Evolutionary conservation across 257 asterid genomes (phyloP), one percentile per base, ranked within the genome.

Genomic region (Penstemon newberryi): DNA sequence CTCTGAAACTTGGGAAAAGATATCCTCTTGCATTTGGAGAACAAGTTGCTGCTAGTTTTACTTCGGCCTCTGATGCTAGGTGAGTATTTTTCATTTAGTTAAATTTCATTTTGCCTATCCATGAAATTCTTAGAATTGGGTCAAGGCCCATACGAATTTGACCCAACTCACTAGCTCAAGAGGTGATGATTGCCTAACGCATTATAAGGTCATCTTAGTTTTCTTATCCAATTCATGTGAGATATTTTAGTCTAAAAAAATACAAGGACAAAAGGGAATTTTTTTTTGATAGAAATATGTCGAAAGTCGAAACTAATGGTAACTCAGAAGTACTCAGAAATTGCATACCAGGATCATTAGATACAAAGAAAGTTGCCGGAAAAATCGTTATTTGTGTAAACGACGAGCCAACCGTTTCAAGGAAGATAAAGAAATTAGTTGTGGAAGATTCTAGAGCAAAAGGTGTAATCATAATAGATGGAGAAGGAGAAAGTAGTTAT

Each of bases 311-410:
- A 47, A 47, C 7, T 7, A 41, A 25, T 15, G 10, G 18, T 43
- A 4, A 66, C 18, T 40, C 55, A 44, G 45, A 43, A 13, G 10
- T 7, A 19, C 13, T n/a, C 73, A 89, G 97, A 84, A 78, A 79
- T 73, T 90, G 97, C 77, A 43, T 75, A 43, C 96, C 91, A 5
- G 96, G 93, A 19, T 79, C 97, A 3, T 39, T 90, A 37, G 87
- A 90, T 46, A n/a, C 70, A 5, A 77, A 63, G 36, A 84, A 80
- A 72, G 87, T 80, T 41, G 80, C 73, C 0, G 96, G 94, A 3
- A 90, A 86, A 77, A 80, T 90, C 10, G 67, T 90, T 3, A 87
- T 90, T 3, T 90, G 97, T 49, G 47, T 76, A 86, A 77, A 80
- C 12, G 84, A 86, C 10, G 79, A 69, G 49, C 73, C 80, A 13